Evolutionary conservation across 106 monocot genomes (phyloP).

Genomic region (Platanthera guangdongensis): DNA sequence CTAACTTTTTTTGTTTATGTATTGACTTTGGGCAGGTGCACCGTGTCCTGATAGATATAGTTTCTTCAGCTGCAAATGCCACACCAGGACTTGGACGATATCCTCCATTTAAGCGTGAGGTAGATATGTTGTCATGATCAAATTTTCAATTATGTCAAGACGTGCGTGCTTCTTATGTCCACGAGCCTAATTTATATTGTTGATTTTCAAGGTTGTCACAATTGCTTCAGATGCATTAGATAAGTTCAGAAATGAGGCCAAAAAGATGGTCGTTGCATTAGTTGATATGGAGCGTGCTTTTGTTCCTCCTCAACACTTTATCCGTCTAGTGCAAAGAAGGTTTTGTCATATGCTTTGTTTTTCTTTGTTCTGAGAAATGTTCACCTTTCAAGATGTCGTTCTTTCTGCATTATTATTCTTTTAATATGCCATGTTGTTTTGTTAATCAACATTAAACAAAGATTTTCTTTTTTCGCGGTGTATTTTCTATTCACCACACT

Average conservation of each 20-base stretch:
- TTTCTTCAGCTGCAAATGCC: slow-evolving; percentile 68
- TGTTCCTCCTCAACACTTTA: slow-evolving; percentile 93
- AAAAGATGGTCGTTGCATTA: slow-evolving; percentile 94
- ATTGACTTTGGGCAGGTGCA: slow-evolving; percentile 37
- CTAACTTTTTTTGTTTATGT: background rate
- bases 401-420: background rate
- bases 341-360: slow-evolving; percentile 12
- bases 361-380: background rate
- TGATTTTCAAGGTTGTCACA: slow-evolving; percentile 42
- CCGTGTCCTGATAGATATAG: slow-evolving; percentile 58
- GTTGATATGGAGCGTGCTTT: slow-evolving; percentile 99
- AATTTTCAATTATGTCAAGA: background rate
- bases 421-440: background rate
- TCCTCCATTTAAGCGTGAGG: slow-evolving; percentile 72
- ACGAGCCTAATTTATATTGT: background rate
- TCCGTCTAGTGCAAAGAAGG: slow-evolving; percentile 73
- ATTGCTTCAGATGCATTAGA: slow-evolving; percentile 67
- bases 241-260: slow-evolving; percentile 57
- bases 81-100: slow-evolving; percentile 73
- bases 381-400: background rate
- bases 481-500: background rate
- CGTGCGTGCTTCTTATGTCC: background rate
- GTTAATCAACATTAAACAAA: background rate
- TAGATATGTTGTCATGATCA: slow-evolving; percentile 4
- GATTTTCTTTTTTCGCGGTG: background rate